phyloP scores from a whole-genome alignment of 345 rosid genomes.

The Alliaria petiolata region DNA sequence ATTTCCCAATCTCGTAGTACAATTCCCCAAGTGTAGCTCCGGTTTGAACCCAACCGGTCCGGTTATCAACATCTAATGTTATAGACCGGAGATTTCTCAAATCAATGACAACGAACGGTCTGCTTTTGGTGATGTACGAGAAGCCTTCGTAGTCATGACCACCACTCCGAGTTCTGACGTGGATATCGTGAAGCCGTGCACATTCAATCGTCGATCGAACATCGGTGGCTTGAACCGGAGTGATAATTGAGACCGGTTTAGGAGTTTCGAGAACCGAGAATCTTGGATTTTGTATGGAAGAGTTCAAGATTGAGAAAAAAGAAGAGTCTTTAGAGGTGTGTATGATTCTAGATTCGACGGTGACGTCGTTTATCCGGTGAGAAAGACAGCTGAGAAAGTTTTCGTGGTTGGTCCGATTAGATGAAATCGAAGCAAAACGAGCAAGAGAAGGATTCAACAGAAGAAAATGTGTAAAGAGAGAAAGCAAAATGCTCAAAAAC shows the following conservation, averaged over 20 bases:
- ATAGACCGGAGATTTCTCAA: slow-evolving; percentile 41
- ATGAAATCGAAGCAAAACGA: not conserved
- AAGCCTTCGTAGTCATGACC: slow-evolving; percentile 63
- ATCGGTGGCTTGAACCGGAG: slow-evolving; percentile 37
- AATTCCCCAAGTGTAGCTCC: slow-evolving; percentile 55
- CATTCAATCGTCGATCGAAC: slow-evolving; percentile 44
- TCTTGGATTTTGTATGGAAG: slow-evolving; percentile 26
- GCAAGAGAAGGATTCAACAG: slow-evolving; percentile 18
- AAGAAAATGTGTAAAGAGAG: not conserved
- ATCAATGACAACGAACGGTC: slow-evolving; percentile 46
- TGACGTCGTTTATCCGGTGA: slow-evolving; percentile 3
- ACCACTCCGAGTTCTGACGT: slow-evolving; percentile 45
- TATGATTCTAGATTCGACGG: slow-evolving; percentile 19
- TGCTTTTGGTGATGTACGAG: slow-evolving; percentile 37
- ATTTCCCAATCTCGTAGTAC: slow-evolving; percentile 44
- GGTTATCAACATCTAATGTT: slow-evolving; percentile 30
- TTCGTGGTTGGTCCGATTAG: not conserved
- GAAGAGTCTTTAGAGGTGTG: slow-evolving; percentile 21
- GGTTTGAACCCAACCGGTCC: slow-evolving; percentile 56
- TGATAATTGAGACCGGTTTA: slow-evolving; percentile 36
- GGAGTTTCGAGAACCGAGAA: slow-evolving; percentile 15
- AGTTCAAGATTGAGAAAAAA: slow-evolving; percentile 23
- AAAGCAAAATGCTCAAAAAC: not conserved
- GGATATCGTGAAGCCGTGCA: slow-evolving; percentile 28
- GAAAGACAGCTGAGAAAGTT: slow-evolving; percentile 25